These are phyloP conservation scores for Schizothecium vesticola DNA, from an alignment of 495 filamentous ascomycete genomes.

Conservation along the genomic window DNA sequence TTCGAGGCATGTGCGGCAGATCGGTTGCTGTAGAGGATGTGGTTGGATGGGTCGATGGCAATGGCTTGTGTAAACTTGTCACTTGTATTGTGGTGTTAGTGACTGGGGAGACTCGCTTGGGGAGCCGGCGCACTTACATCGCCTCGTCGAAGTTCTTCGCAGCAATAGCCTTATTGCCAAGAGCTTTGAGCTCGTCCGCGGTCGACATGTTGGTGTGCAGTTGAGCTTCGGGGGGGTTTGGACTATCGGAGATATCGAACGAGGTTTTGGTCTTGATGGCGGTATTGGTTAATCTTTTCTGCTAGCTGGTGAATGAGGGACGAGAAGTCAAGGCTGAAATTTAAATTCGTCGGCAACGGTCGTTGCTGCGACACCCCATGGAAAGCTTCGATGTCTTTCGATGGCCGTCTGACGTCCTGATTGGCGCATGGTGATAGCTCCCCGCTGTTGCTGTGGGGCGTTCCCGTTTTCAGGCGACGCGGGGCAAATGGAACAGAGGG, in stretches of 20 bases:
- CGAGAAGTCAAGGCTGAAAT: slow-evolving; percentile 3
- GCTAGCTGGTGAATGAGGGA: neutral
- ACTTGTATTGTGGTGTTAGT: slow-evolving; percentile 38
- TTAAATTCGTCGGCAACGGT: slow-evolving; percentile 6
- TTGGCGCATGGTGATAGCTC: slow-evolving; percentile 20
- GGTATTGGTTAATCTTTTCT: neutral
- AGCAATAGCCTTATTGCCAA: slow-evolving; percentile 96
- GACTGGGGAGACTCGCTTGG: neutral
- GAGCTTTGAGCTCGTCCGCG: slow-evolving; percentile 74
- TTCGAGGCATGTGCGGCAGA: slow-evolving; percentile 94
- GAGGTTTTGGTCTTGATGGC: neutral
- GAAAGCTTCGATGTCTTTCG: slow-evolving; percentile 35
- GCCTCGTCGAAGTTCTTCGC: slow-evolving; percentile 95
- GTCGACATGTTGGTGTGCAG: slow-evolving; percentile 34
- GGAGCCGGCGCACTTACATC: slow-evolving; percentile 61
- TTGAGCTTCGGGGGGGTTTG: neutral
- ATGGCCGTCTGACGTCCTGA: slow-evolving; percentile 20
- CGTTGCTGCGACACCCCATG: slow-evolving; percentile 9
- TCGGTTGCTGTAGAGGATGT: slow-evolving; percentile 96
- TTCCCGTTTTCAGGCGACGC: neutral
- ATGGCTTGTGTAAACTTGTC: slow-evolving; percentile 94
- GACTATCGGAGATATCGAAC: neutral
- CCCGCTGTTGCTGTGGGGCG: slow-evolving; percentile 16
- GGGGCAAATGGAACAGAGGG: neutral
- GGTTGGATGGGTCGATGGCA: slow-evolving; percentile 78